Percentiles rank a stretch among this genome's conserved stretches.
Conservation (phyloP, 148 eudicot species). For the Rhododendron ovatum region DNA sequence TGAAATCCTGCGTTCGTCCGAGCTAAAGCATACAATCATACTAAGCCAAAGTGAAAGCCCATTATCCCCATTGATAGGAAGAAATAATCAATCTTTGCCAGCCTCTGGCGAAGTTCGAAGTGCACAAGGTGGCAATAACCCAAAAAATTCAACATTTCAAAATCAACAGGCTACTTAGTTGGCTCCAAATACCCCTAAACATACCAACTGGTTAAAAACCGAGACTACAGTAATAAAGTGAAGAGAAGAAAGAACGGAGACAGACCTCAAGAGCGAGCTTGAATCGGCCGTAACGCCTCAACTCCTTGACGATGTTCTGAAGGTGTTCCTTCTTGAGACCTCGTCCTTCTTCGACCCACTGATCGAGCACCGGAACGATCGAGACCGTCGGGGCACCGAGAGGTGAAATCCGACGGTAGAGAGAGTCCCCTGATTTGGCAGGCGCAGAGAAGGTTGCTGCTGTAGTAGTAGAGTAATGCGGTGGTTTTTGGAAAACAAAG, state of each 20-base stretch:
- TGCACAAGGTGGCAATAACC: no score
- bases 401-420: conserved; percentile 31
- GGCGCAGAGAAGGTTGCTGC: not conserved
- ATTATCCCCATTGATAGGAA: no score
- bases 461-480: not conserved
- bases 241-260: no score
- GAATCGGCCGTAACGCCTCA: conserved; percentile 20
- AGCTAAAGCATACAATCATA: no score
- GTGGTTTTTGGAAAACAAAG: not conserved
- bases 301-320: conserved; percentile 19
- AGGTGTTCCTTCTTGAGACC: conserved; percentile 8
- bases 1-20: no score
- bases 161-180: no score
- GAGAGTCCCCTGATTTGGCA: conserved; percentile 4
- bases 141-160: not conserved
- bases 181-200: no score
- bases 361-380: conserved; percentile 31
- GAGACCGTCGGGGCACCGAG: conserved; percentile 15
- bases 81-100: no score
- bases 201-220: no score
- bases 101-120: no score
- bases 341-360: conserved; percentile 30
- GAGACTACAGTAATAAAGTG: no score
- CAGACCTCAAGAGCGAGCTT: conserved; percentile 37
- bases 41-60: no score